These are phyloP conservation scores for Amanita pallidorosea DNA, from an alignment of 768 basidiomycete species.

Conservation along the genomic window DNA sequence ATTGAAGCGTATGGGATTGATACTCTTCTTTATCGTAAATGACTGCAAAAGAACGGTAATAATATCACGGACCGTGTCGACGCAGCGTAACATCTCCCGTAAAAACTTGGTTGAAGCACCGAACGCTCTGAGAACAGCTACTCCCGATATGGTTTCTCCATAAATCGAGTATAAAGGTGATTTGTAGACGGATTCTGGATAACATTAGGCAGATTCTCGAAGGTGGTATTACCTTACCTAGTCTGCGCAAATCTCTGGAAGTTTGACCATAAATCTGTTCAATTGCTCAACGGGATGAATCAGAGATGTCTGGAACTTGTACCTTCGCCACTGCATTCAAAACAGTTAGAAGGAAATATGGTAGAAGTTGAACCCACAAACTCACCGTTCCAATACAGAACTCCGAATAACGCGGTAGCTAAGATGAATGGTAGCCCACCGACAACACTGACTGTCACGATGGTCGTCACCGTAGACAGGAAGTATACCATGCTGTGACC, in stretches of 20 bases:
- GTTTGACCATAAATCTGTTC: slow-evolving; percentile 61
- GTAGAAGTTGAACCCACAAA: not conserved
- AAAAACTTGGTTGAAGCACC: slow-evolving; percentile 83
- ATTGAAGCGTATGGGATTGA: slow-evolving; percentile 79
- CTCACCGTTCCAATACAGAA: slow-evolving; percentile 65
- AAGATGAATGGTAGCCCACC: slow-evolving; percentile 71
- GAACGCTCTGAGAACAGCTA: slow-evolving; percentile 61
- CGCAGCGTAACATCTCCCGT: slow-evolving; percentile 72
- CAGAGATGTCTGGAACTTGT: not conserved
- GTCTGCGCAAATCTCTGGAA: slow-evolving; percentile 74
- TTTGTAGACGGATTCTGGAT: slow-evolving; percentile 34
- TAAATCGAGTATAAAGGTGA: slow-evolving; percentile 36
- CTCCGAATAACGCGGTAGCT: slow-evolving; percentile 42
- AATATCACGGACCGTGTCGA: slow-evolving; percentile 54
- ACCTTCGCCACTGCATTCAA: slow-evolving; percentile 5
- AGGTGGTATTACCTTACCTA: slow-evolving; percentile 33
- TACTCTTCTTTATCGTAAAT: slow-evolving; percentile 20
- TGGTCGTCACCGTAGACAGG: slow-evolving; percentile 60
- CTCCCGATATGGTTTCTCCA: slow-evolving; percentile 32
- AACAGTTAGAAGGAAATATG: not conserved
- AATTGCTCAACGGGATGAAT: not conserved
- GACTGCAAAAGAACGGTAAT: not conserved
- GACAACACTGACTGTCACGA: slow-evolving; percentile 65
- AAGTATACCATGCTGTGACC: slow-evolving; percentile 66
- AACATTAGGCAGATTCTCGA: not conserved